These are phyloP conservation scores for Epichloe brachyelytri DNA, from an alignment of 2,329 filamentous ascomycete genomes.

Conservation along the genomic window DNA sequence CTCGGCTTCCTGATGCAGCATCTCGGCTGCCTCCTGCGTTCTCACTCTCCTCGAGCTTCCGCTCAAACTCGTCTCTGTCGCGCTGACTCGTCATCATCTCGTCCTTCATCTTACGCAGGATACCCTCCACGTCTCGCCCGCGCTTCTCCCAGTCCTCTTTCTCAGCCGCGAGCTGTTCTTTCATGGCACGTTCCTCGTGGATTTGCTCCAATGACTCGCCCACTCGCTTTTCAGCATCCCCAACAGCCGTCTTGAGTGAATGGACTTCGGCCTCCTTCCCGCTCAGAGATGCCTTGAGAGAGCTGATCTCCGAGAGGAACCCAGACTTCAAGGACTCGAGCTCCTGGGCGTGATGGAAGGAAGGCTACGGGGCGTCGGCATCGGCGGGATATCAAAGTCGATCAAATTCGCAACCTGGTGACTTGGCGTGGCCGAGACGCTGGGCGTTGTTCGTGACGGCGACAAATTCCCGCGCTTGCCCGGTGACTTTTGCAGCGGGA, in stretches of 20 bases:
- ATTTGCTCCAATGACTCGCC: slow-evolving; percentile 75
- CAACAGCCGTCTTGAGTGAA: slow-evolving; percentile 75
- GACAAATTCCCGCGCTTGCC: slow-evolving; percentile 20
- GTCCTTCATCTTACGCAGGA: slow-evolving; percentile 66
- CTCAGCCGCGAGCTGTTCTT: slow-evolving; percentile 61
- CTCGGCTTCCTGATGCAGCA: slow-evolving; percentile 62
- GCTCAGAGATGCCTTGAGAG: slow-evolving; percentile 79
- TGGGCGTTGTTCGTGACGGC: slow-evolving; percentile 19
- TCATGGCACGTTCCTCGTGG: slow-evolving; percentile 59
- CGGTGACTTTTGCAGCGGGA: slow-evolving; percentile 35
- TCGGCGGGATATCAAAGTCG: slow-evolving; percentile 76
- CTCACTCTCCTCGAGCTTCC: slow-evolving; percentile 65
- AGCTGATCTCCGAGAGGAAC: slow-evolving; percentile 86
- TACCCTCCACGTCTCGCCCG: slow-evolving; percentile 71
- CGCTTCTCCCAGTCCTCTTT: slow-evolving; percentile 75
- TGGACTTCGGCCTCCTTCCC: slow-evolving; percentile 88
- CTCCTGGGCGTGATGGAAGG: slow-evolving; percentile 87
- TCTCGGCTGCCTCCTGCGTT: slow-evolving; percentile 62
- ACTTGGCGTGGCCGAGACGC: slow-evolving; percentile 31
- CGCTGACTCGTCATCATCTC: slow-evolving; percentile 66
- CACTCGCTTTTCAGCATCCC: slow-evolving; percentile 83
- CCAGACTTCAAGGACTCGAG: slow-evolving; percentile 83
- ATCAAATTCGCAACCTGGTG: slow-evolving; percentile 53
- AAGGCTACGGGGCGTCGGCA: slow-evolving; percentile 82
- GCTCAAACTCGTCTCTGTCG: slow-evolving; percentile 69